Evolutionary conservation across 164 flowering plant species (phyloP), one percentile per base, ranked within the genome.

Genomic region (Umbilicus rupestris): DNA sequence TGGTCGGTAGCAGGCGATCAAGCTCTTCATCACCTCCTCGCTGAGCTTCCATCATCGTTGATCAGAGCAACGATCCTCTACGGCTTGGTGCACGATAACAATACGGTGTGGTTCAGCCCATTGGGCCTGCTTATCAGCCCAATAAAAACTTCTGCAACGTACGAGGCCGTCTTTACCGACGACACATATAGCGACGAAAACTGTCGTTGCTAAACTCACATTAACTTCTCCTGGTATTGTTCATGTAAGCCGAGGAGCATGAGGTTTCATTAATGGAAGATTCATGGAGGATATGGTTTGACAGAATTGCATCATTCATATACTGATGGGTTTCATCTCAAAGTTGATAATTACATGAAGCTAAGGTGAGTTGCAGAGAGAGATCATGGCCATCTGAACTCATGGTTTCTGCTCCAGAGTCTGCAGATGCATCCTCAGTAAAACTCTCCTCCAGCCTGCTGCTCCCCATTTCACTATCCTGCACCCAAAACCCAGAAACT

Each of bases 321-420:
- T n/a, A 47, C 22, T 47, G 22, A 47, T 47, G 22, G 20, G 24
- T n/a, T 9, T 52, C 15, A 52, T 52, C 58, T 52, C 29, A 52
- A 52, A 52, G 11, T 26, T 52, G 30, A 2, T 15, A 28, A 55
- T 55, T 55, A 26, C 60, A 55, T 55, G 2, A 55, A 4, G 24
- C 60, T 12, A 55, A 55, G 60, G 60, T 55, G 60, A 55, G 60
- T 33, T 55, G 17, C 33, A 55, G 19, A 26, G 60, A 55, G 3
- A 55, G 5, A 55, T 28, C 60, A 55, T 11, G 33, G 31, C 17
- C 33, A 26, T 50, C 29, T n/a, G n/a, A n/a, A n/a, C 30, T 52
- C 58, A 9, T 46, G 6, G 5, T 16, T 17, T 6, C 20, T 49
- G 26, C 10, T 49, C 7, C 26, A 5, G 55, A 41, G 10, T 12